These are phyloP conservation scores for Wickerhamomyces chaumierensis DNA, from an alignment of 805 yeast species.

Conservation along the genomic window DNA sequence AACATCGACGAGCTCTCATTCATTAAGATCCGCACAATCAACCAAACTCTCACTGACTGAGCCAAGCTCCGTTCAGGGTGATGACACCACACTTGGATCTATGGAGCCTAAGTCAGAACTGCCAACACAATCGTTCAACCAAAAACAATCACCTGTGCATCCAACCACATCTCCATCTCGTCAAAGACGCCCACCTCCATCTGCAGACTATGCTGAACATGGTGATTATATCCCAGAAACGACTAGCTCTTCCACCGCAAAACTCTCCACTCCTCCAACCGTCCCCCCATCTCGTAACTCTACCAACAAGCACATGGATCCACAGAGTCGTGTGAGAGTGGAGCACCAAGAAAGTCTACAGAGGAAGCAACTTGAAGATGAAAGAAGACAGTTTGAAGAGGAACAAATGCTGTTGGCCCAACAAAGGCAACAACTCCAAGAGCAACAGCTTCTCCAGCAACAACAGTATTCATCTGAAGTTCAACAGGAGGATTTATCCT, in stretches of 20 bases:
- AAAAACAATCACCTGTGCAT: constrained; percentile 7
- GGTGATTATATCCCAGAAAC: too few species aligned
- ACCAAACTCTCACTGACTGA: background rate
- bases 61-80: background rate
- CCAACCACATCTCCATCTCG: constrained; percentile 7
- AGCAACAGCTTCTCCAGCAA: constrained; percentile 13
- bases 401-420: constrained; percentile 5
- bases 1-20: constrained; percentile 5
- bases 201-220: too few species aligned
- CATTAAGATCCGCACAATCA: background rate
- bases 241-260: too few species aligned
- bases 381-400: constrained; percentile 10
- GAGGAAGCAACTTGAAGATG: constrained; percentile 7
- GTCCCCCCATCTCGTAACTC: constrained; percentile 2
- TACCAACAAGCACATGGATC: constrained; percentile 1
- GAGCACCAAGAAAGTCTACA: constrained; percentile 1
- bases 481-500: constrained; percentile 12
- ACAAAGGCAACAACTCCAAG: constrained; percentile 10
- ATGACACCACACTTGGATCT: background rate
- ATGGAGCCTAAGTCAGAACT: constrained; percentile 1
- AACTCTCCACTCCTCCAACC: constrained; percentile 4
- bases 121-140: constrained; percentile 10
- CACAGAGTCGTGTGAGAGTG: background rate
- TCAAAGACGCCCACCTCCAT: constrained; percentile 17
- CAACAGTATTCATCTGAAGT: constrained; percentile 12